phyloP scores from a whole-genome alignment of 2,329 filamentous ascomycete genomes.

The Phialemonium atrogriseum region DNA sequence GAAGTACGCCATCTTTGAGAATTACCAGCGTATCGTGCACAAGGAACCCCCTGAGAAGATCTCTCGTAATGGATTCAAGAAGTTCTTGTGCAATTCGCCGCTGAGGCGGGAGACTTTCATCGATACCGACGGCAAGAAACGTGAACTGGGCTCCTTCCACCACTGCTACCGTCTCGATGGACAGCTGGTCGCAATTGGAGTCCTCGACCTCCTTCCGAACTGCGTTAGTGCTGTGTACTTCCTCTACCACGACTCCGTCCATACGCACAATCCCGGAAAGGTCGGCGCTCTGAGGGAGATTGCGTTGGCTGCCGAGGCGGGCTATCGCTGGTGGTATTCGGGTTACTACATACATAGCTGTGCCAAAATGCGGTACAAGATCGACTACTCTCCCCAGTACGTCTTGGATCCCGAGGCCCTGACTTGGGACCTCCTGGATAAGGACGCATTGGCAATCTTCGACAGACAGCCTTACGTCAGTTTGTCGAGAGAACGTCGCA shows the following conservation, averaged over 20 bases:
- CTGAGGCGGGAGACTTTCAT: slow-evolving; percentile 38
- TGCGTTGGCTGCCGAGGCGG: slow-evolving; percentile 57
- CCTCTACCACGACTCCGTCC: slow-evolving; percentile 68
- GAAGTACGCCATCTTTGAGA: slow-evolving; percentile 63
- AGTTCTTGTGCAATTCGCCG: slow-evolving; percentile 68
- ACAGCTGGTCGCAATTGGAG: slow-evolving; percentile 64
- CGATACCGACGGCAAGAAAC: slow-evolving; percentile 39
- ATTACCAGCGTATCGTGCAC: slow-evolving; percentile 70
- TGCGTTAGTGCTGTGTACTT: slow-evolving; percentile 79
- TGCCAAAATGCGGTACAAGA: slow-evolving; percentile 79
- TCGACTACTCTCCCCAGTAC: slow-evolving; percentile 66
- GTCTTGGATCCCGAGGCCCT: slow-evolving; percentile 62
- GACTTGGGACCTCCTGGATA: slow-evolving; percentile 52
- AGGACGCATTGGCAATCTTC: slow-evolving; percentile 36
- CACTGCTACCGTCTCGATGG: slow-evolving; percentile 77
- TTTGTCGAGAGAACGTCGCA: slow-evolving; percentile 22
- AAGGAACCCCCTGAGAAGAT: slow-evolving; percentile 55
- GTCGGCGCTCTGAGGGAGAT: slow-evolving; percentile 68
- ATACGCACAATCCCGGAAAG: slow-evolving; percentile 64
- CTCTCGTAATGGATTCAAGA: slow-evolving; percentile 52
- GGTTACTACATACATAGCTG: slow-evolving; percentile 78
- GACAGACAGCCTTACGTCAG: slow-evolving; percentile 51
- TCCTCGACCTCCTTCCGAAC: slow-evolving; percentile 68
- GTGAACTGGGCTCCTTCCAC: slow-evolving; percentile 64
- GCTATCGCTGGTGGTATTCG: slow-evolving; percentile 70